Conservation (phyloP, 805 yeast genomes). For the Clavispora phyllophila region DNA sequence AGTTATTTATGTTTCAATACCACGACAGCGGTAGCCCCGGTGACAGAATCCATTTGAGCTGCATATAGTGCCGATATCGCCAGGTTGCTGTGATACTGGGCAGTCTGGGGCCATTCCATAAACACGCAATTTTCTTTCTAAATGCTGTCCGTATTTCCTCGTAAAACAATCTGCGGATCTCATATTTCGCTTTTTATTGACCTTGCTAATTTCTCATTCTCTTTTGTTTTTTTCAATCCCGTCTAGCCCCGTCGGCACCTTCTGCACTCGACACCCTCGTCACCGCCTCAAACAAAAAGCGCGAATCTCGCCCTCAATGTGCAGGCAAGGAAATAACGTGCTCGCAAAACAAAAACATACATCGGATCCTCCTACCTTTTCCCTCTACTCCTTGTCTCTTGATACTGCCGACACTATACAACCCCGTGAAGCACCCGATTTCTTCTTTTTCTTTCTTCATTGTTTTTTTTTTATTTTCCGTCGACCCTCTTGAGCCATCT, state of each 20-base stretch:
- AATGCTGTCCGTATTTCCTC: too few relatives aligned
- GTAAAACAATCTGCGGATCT: too few relatives aligned
- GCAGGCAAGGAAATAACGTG: neutral
- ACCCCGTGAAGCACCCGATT: neutral
- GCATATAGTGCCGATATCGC: too few relatives aligned
- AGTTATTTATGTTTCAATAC: too few relatives aligned
- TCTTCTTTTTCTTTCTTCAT: neutral
- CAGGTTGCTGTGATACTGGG: too few relatives aligned
- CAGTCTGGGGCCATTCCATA: too few relatives aligned
- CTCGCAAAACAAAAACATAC: conserved; percentile 1
- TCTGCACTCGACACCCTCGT: neutral
- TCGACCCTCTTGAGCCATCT: neutral
- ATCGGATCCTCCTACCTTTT: neutral
- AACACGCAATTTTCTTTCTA: neutral
- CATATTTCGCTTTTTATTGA: too few relatives aligned
- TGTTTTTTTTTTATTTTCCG: neutral
- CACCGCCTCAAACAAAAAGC: neutral
- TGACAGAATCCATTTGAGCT: too few relatives aligned
- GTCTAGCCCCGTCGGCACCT: neutral
- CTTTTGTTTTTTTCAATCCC: neutral
- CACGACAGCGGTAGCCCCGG: too few relatives aligned
- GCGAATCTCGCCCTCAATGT: neutral
- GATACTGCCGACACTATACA: neutral
- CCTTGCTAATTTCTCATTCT: too few relatives aligned
- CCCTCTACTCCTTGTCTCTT: neutral